Percentiles rank a stretch among this genome's conserved stretches.
These are phyloP conservation scores for Kalanchoe fedtschenkoi DNA, from an alignment of 164 flowering plant genomes.

Conservation along the genomic window DNA sequence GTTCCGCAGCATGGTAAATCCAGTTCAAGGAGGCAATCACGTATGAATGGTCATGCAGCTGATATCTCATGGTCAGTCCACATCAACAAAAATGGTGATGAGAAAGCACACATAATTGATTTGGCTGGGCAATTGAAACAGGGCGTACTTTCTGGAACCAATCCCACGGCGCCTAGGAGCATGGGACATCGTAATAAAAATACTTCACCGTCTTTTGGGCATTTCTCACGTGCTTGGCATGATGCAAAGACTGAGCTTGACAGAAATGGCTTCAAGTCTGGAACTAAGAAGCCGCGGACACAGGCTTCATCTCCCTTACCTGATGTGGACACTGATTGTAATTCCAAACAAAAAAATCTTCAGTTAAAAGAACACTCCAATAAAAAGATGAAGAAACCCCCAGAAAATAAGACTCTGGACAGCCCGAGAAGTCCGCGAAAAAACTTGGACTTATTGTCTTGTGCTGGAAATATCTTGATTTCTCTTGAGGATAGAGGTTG, in stretches of 20 bases:
- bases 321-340: slow-evolving; percentile 36
- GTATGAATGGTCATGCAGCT: not conserved
- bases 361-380: slow-evolving; percentile 38
- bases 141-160: slow-evolving; percentile 33
- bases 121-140: slow-evolving; percentile 33
- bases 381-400: slow-evolving; percentile 49
- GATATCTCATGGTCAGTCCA: not conserved
- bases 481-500: slow-evolving; percentile 69
- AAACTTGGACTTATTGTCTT: slow-evolving; percentile 39
- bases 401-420: slow-evolving; percentile 35
- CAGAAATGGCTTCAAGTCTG: slow-evolving; percentile 39
- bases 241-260: slow-evolving; percentile 37
- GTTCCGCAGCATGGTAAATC: not conserved
- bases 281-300: slow-evolving; percentile 70
- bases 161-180: slow-evolving; percentile 63
- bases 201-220: slow-evolving; percentile 33
- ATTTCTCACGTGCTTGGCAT: slow-evolving; percentile 38
- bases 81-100: not conserved
- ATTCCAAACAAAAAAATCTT: slow-evolving; percentile 40
- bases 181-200: slow-evolving; percentile 36
- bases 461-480: slow-evolving; percentile 73
- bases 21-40: not conserved
- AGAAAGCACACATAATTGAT: slow-evolving; percentile 8
- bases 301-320: slow-evolving; percentile 71
- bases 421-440: slow-evolving; percentile 35